Conservation (phyloP, 352 stramenopile species). For the Pythium vanterpoolii region DNA sequence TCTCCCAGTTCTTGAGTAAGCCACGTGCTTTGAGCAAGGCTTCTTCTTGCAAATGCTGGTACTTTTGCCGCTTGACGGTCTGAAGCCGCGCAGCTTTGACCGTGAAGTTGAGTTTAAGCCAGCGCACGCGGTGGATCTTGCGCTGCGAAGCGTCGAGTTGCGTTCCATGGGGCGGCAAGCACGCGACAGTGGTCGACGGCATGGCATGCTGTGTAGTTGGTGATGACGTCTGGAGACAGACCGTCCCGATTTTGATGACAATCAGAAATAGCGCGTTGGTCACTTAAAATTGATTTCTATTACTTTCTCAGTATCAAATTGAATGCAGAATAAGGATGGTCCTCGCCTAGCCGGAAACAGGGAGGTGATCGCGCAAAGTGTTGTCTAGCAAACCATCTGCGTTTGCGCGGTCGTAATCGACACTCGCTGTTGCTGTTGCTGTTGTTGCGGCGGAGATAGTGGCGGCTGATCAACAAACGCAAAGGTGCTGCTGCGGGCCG, state of each 20-base stretch:
- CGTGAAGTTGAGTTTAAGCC: slow-evolving; percentile 77
- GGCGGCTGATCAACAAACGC: slow-evolving; percentile 17
- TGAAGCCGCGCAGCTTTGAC: slow-evolving; percentile 62
- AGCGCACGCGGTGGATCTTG: slow-evolving; percentile 33
- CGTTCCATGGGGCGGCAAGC: slow-evolving; percentile 10
- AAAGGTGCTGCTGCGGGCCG: slow-evolving; percentile 14
- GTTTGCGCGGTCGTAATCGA: slow-evolving; percentile 18
- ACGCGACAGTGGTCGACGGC: slow-evolving; percentile 11
- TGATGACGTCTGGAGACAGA: not conserved
- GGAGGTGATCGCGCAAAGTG: too few relatives aligned
- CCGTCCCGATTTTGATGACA: not conserved
- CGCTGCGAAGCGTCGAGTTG: slow-evolving; percentile 1
- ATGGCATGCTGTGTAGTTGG: slow-evolving; percentile 8
- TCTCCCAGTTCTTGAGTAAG: slow-evolving; percentile 66
- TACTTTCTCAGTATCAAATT: too few relatives aligned
- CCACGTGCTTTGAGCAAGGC: slow-evolving; percentile 52
- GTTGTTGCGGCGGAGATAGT: not conserved
- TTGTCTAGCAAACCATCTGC: slow-evolving; percentile 12
- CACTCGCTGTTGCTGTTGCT: slow-evolving; percentile 2
- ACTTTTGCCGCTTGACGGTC: slow-evolving; percentile 65
- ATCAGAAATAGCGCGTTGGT: slow-evolving; percentile 2
- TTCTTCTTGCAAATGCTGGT: slow-evolving; percentile 70
- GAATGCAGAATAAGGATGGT: too few relatives aligned
- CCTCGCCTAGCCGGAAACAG: too few relatives aligned
- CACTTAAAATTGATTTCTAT: too few relatives aligned